Conservation (phyloP, 805 yeast species). For the Wickerhamiella spandovensis region DNA sequence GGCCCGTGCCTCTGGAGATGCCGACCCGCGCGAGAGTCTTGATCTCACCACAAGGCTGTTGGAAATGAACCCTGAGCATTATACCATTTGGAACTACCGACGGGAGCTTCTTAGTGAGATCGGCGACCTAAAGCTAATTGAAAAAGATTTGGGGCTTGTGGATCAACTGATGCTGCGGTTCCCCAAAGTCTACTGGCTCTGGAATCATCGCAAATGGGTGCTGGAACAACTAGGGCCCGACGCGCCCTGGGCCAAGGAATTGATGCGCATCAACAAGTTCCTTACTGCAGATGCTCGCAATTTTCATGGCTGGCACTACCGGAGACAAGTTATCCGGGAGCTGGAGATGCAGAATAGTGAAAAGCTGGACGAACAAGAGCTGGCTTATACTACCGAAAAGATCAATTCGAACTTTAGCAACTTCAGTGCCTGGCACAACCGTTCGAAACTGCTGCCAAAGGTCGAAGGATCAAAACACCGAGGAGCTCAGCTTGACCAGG, state of each 20-base stretch:
- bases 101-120: conserved; percentile 45
- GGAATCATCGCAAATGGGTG: conserved; percentile 88
- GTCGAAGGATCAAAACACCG: conserved; percentile 27
- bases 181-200: conserved; percentile 94
- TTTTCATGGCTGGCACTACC: conserved; percentile 91
- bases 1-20: conserved; percentile 19
- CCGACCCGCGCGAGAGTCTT: conserved; percentile 31
- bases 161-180: conserved; percentile 42
- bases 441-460: conserved; percentile 53
- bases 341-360: conserved; percentile 21
- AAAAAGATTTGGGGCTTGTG: conserved; percentile 48
- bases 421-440: conserved; percentile 91
- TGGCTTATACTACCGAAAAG: conserved; percentile 61
- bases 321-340: conserved; percentile 50
- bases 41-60: conserved; percentile 45
- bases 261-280: conserved; percentile 54
- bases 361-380: conserved; percentile 38
- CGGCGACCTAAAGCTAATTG: conserved; percentile 25
- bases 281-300: conserved; percentile 67
- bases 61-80: conserved; percentile 67
- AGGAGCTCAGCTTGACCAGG: conserved; percentile 30
- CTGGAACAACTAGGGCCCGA: conserved; percentile 28
- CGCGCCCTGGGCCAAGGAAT: conserved; percentile 56
- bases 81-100: conserved; percentile 82
- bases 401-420: conserved; percentile 79